These are phyloP conservation scores for Magnolia changhungtana DNA, from an alignment of 164 flowering plant species.

Conservation along the genomic window DNA sequence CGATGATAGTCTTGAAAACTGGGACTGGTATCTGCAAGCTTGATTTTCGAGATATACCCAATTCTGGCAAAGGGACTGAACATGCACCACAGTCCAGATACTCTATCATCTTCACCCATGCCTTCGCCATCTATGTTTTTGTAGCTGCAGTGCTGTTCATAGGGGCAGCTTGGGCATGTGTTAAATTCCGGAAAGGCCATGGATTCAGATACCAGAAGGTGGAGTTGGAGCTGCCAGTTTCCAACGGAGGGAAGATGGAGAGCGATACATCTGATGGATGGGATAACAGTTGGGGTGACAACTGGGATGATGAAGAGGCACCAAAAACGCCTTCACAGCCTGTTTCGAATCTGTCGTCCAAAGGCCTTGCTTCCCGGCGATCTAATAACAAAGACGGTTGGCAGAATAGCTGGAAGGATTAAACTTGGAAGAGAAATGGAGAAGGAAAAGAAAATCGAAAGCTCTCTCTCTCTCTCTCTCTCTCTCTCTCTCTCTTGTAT, in stretches of 20 bases:
- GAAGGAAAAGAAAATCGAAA: neutral
- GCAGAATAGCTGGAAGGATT: constrained; percentile 69
- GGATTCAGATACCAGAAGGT: constrained; percentile 53
- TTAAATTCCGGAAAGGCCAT: constrained; percentile 26
- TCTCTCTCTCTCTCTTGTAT: neutral
- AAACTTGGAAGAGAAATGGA: constrained; percentile 1
- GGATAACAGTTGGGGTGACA: constrained; percentile 73
- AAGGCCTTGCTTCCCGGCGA: constrained; percentile 61
- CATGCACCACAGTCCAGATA: constrained; percentile 13
- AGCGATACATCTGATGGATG: constrained; percentile 46
- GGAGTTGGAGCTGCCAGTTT: constrained; percentile 57
- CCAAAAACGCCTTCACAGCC: constrained; percentile 59
- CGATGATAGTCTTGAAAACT: constrained; percentile 30
- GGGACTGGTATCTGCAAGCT: constrained; percentile 49
- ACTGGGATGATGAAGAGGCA: constrained; percentile 82
- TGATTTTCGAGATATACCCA: constrained; percentile 39
- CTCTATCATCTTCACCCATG: constrained; percentile 15
- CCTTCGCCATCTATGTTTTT: constrained; percentile 19
- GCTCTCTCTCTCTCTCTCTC: neutral
- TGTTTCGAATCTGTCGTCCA: constrained; percentile 55
- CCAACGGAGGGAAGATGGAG: constrained; percentile 28
- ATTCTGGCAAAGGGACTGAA: constrained; percentile 18
- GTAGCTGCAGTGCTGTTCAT: constrained; percentile 32
- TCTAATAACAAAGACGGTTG: constrained; percentile 28
- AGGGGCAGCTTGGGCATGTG: constrained; percentile 31